Evolutionary conservation across 148 eudicot genomes (phyloP), one percentile per base, ranked within the genome.

Genomic region (Heliosperma pusillum): DNA sequence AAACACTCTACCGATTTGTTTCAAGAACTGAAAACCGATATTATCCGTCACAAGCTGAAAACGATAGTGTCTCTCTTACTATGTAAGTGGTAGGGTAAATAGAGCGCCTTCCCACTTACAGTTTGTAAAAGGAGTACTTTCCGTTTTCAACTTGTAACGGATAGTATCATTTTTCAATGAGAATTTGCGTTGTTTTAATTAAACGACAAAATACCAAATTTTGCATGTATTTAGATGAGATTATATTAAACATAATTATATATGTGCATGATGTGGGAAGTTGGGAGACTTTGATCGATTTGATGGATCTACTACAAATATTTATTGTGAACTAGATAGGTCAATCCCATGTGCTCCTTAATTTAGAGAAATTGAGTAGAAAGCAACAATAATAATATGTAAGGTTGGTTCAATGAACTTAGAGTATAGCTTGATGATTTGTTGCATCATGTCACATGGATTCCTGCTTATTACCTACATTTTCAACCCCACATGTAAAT

Each of bases 391-490:
- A 47, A 47, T 47, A 30, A 71, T 45, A 76, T 52, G 2, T 78
- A 70, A 71, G 29, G 80, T 78, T 50, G 21, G 76, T 78, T 78
- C 80, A 63, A 63, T 72, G 65, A 52, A 19, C 71, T 72, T 78
- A 5, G 44, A 40, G 27, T 62, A 16, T 62, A 16, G 15, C 25
- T 62, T 47, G 53, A 42, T 77, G 9, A 63, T 62, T 66, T 40
- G 57, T 71, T 78, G 60, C 71, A 71, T 78, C 71, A 71, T 72
- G 33, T 71, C 80, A 71, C 76, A 78, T 78, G 80, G 57, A 2
- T 30, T 24, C 25, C 52, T n/a, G 25, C 45, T 24, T 33, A 33
- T 58, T 57, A 21, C 36, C 26, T 27, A 55, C 17, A 15, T 50
- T 69, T 22, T 29, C 10, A 45, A 47, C 26, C 53, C 26, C 22